phyloP scores from a whole-genome alignment of 2,329 filamentous ascomycete genomes.

The Alternaria postmessia region DNA sequence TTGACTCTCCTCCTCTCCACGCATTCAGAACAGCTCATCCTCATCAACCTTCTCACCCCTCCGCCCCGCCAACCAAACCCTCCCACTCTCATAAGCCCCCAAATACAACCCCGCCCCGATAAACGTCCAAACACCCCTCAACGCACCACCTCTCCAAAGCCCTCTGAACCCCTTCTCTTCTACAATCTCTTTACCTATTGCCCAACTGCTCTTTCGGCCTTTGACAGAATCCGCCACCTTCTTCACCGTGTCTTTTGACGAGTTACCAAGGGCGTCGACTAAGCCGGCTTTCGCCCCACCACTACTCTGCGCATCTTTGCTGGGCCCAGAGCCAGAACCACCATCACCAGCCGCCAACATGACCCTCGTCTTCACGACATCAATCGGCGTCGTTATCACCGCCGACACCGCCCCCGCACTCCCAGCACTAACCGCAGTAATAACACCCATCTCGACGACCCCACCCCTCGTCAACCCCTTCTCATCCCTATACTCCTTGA shows the following conservation, averaged over 20 bases:
- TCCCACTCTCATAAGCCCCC: slow-evolving; percentile 83
- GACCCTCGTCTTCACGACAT: slow-evolving; percentile 88
- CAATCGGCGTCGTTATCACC: slow-evolving; percentile 84
- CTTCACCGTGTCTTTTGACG: background rate
- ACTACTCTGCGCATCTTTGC: slow-evolving; percentile 16
- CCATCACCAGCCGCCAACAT: slow-evolving; percentile 69
- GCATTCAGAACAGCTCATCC: slow-evolving; percentile 32
- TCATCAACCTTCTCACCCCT: slow-evolving; percentile 54
- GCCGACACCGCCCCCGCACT: slow-evolving; percentile 77
- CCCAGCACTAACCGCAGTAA: slow-evolving; percentile 78
- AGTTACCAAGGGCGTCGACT: slow-evolving; percentile 55
- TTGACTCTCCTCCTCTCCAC: background rate
- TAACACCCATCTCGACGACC: slow-evolving; percentile 71
- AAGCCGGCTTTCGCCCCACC: slow-evolving; percentile 24
- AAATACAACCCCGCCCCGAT: slow-evolving; percentile 84
- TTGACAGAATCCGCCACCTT: background rate
- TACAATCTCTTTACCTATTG: slow-evolving; percentile 71
- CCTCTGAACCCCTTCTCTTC: slow-evolving; percentile 73
- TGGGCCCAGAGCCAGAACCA: background rate
- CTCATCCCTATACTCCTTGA: slow-evolving; percentile 58
- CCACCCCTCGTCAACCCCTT: slow-evolving; percentile 48
- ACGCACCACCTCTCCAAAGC: slow-evolving; percentile 76
- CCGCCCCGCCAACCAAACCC: slow-evolving; percentile 59
- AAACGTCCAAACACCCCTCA: slow-evolving; percentile 82
- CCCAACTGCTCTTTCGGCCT: slow-evolving; percentile 56